Evolutionary conservation across 768 basidiomycete genomes (phyloP).

Genomic region (Baorangia bicolor): DNA sequence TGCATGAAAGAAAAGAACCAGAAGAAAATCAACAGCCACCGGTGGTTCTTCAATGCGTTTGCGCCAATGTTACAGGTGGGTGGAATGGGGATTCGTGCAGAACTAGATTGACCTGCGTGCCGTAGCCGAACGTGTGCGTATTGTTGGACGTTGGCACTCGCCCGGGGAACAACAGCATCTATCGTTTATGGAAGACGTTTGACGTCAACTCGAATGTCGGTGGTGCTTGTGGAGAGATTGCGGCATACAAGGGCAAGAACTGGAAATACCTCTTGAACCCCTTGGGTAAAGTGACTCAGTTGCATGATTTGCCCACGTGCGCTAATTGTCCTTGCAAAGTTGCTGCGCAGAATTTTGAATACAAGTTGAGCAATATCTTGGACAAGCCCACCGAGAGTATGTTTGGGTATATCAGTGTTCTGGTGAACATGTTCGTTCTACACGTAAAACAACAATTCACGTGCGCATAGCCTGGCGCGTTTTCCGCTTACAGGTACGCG

Average conservation of each 20-base stretch:
- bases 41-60: constrained; percentile 98
- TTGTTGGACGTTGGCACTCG: constrained; percentile 93
- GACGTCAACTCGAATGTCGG: constrained; percentile 90
- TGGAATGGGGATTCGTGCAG: background rate
- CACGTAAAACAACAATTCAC: constrained; percentile 10
- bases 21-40: constrained; percentile 95
- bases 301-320: background rate
- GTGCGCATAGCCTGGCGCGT: constrained; percentile 75
- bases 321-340: constrained; percentile 41
- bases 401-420: constrained; percentile 95
- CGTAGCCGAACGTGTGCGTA: constrained; percentile 86
- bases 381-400: constrained; percentile 87
- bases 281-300: constrained; percentile 50
- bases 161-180: constrained; percentile 84
- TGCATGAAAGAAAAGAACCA: constrained; percentile 92
- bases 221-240: constrained; percentile 97
- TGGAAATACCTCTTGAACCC: constrained; percentile 85
- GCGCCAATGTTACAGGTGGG: constrained; percentile 76
- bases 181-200: constrained; percentile 94
- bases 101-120: background rate
- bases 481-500: constrained; percentile 77
- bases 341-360: constrained; percentile 95
- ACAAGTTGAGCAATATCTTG: constrained; percentile 87
- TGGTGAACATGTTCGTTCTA: constrained; percentile 45
- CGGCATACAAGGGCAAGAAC: constrained; percentile 86